phyloP scores from a whole-genome alignment of 116 monocot species.

The Papilionanthe hybrid region DNA sequence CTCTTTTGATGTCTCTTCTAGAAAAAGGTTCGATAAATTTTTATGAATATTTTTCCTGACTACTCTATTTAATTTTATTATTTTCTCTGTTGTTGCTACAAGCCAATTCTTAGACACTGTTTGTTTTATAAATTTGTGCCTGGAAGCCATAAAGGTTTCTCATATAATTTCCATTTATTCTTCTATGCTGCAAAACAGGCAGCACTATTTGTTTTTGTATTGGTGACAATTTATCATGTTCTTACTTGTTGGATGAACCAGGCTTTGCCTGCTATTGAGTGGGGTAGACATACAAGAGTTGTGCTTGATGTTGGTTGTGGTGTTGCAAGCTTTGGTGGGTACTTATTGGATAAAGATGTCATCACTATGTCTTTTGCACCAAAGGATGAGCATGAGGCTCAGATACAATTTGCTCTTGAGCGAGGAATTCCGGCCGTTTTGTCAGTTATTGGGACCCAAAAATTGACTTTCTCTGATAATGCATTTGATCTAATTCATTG shows the following conservation, averaged over 20 bases:
- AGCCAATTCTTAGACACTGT: not conserved
- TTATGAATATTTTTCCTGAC: not conserved
- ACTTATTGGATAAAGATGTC: conserved; percentile 72
- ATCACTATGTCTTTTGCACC: conserved; percentile 92
- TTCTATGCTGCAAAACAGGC: not conserved
- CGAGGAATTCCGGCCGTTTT: conserved; percentile 91
- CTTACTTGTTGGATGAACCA: conserved; percentile 17
- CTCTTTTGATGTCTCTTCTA: not conserved
- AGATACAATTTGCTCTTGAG: conserved; percentile 96
- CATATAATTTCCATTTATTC: not conserved
- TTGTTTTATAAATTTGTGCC: not conserved
- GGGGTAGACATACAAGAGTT: conserved; percentile 81
- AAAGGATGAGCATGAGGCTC: conserved; percentile 97
- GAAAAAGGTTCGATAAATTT: not conserved
- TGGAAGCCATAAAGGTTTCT: not conserved
- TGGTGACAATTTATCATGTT: conserved; percentile 7
- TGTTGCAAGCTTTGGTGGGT: conserved; percentile 96
- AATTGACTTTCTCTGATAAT: conserved; percentile 86
- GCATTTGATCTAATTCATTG: conserved; percentile 87
- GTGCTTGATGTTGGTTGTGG: conserved; percentile 97
- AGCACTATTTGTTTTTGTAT: not conserved
- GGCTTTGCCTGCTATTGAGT: conserved; percentile 59
- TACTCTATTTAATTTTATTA: not conserved
- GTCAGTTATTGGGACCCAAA: conserved; percentile 82
- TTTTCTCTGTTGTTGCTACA: not conserved